These are phyloP conservation scores for Malus asiatica DNA, from an alignment of 306 rosid species.

Conservation along the genomic window DNA sequence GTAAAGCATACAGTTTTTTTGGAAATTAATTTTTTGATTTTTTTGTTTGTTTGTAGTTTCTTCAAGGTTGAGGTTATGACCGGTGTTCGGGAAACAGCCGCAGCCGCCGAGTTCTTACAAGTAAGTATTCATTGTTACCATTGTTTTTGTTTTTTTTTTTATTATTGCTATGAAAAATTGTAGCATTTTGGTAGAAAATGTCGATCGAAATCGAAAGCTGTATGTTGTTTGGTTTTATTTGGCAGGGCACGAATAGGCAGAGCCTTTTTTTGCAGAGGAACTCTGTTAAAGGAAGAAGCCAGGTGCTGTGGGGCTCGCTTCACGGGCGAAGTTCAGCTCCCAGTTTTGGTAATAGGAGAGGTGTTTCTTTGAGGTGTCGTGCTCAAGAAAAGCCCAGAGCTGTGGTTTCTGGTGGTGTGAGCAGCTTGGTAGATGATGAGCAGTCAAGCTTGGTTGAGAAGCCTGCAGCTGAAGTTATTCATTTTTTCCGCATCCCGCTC, in stretches of 20 bases:
- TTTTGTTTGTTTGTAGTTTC: neutral
- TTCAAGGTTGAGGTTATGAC: constrained; percentile 28
- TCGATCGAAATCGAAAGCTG: neutral
- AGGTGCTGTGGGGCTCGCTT: constrained; percentile 42
- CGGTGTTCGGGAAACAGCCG: constrained; percentile 31
- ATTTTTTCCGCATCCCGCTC: constrained; percentile 58
- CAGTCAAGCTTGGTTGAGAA: constrained; percentile 39
- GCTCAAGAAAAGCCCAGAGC: constrained; percentile 46
- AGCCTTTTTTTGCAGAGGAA: constrained; percentile 31
- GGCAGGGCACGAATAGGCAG: constrained; percentile 49
- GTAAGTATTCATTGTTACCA: constrained; percentile 18
- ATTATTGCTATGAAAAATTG: neutral
- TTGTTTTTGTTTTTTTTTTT: neutral
- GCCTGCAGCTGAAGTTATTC: constrained; percentile 46
- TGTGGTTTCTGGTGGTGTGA: constrained; percentile 38
- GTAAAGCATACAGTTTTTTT: neutral
- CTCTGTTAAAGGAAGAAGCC: constrained; percentile 29
- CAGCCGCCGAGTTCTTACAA: constrained; percentile 48
- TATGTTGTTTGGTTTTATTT: neutral
- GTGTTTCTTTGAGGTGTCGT: constrained; percentile 36
- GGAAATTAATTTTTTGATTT: neutral
- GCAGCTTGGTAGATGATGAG: constrained; percentile 32
- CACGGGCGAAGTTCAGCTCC: neutral
- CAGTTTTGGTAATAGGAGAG: constrained; percentile 13
- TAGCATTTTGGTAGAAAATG: neutral